A percentile compares a stretch with the other conserved stretches of the same genome.
Conservation (phyloP, 2,329 filamentous ascomycete genomes). For the Verticillium albo-atrum region DNA sequence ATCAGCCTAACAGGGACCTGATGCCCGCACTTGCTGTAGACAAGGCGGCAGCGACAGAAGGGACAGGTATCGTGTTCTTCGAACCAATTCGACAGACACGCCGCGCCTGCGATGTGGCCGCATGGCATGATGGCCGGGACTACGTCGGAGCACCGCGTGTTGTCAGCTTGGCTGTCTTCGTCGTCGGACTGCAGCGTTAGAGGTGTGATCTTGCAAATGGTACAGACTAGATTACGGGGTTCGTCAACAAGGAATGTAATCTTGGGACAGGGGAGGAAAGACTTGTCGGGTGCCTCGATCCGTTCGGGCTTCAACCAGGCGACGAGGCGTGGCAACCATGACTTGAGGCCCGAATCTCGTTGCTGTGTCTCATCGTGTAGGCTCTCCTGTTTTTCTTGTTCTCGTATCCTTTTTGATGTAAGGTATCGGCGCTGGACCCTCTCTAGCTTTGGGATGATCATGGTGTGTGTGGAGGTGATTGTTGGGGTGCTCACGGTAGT, state of each 20-base stretch:
- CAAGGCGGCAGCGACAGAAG: conserved; percentile 25
- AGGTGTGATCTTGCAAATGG: conserved; percentile 18
- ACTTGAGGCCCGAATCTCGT: neutral
- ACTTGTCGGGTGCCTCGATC: conserved; percentile 1
- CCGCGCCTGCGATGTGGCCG: conserved; percentile 25
- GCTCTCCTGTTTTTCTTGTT: neutral
- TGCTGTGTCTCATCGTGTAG: neutral
- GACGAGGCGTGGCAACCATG: neutral
- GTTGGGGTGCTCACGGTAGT: neutral
- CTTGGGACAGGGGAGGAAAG: conserved; percentile 21
- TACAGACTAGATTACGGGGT: conserved; percentile 16
- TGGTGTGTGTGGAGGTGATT: neutral
- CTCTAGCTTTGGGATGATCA: neutral
- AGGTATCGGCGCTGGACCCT: neutral
- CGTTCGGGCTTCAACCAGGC: conserved; percentile 1
- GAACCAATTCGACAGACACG: conserved; percentile 24
- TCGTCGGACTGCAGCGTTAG: conserved; percentile 10
- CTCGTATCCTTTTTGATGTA: neutral
- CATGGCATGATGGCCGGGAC: conserved; percentile 27
- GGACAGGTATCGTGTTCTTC: conserved; percentile 20
- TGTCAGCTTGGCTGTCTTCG: neutral
- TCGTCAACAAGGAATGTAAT: conserved; percentile 21
- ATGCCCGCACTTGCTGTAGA: conserved; percentile 24
- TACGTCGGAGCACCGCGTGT: neutral
- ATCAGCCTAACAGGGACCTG: conserved; percentile 17